Evolutionary conservation across 2,329 filamentous ascomycete genomes (phyloP).

Genomic region (Mollisiaceae sp.): DNA sequence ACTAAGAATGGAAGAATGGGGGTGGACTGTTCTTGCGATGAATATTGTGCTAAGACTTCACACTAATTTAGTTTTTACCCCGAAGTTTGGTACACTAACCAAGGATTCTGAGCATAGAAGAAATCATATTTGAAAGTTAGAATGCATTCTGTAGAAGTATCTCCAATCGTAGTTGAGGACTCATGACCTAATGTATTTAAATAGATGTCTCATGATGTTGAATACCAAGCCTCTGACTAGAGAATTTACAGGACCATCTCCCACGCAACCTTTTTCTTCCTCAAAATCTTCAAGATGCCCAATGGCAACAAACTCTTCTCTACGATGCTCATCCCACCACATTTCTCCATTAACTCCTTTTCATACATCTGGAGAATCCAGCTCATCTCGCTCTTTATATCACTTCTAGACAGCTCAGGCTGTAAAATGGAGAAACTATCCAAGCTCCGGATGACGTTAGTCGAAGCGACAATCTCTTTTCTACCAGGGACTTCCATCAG

Average conservation of each 20-base stretch:
- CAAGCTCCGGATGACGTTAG: conserved; percentile 32
- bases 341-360: conserved; percentile 44
- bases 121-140: too few species aligned
- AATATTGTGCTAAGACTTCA: neutral
- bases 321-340: conserved; percentile 46
- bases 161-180: too few species aligned
- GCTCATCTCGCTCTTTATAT: conserved; percentile 40
- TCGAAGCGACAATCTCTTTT: conserved; percentile 28
- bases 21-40: neutral
- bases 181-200: too few species aligned
- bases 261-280: conserved; percentile 38
- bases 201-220: too few species aligned
- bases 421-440: conserved; percentile 9
- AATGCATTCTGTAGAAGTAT: too few species aligned
- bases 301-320: conserved; percentile 47
- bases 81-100: too few species aligned
- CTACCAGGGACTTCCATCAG: conserved; percentile 15
- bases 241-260: conserved; percentile 28
- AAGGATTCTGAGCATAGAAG: too few species aligned
- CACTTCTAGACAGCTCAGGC: conserved; percentile 15
- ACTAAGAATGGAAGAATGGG: too few species aligned
- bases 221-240: too few species aligned
- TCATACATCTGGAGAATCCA: conserved; percentile 46
- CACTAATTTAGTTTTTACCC: too few species aligned
- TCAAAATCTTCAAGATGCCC: conserved; percentile 45